Conservation (phyloP, 2,329 filamentous ascomycete genomes). For the Pseudonectria foliicola region DNA sequence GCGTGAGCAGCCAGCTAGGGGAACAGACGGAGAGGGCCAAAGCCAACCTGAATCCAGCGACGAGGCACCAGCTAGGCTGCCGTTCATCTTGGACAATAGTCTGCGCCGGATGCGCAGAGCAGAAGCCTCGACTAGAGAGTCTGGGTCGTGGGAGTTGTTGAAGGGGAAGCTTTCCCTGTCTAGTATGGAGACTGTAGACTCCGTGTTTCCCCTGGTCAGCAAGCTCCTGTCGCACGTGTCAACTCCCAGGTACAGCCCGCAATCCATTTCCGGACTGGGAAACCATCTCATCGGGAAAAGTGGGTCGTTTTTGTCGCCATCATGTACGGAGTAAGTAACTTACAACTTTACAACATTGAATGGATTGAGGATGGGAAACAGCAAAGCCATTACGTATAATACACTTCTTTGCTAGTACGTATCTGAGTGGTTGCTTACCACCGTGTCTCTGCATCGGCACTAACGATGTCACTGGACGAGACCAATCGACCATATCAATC, state of each 20-base stretch:
- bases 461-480: no score
- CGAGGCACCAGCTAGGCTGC: conserved; percentile 26
- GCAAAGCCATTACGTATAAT: no score
- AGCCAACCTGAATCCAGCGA: conserved; percentile 39
- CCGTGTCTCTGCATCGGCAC: no score
- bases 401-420: no score
- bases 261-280: conserved; percentile 14
- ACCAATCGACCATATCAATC: conserved; percentile 11
- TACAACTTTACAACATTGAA: no score
- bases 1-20: conserved; percentile 7
- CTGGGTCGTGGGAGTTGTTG: conserved; percentile 1
- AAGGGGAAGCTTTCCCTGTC: conserved; percentile 1
- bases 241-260: conserved; percentile 20
- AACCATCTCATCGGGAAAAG: not conserved
- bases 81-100: conserved; percentile 31
- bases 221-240: conserved; percentile 18
- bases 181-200: no score
- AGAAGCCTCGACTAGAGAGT: conserved; percentile 4
- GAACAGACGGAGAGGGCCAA: conserved; percentile 3
- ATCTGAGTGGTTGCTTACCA: no score
- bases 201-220: no score
- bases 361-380: no score
- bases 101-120: conserved; percentile 1
- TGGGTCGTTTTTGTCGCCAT: no score
- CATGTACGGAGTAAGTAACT: no score